A percentile compares a stretch with the other conserved stretches of the same genome.
Evolutionary conservation across 257 asterid species (phyloP).

Genomic region (Solanum appendiculatum): DNA sequence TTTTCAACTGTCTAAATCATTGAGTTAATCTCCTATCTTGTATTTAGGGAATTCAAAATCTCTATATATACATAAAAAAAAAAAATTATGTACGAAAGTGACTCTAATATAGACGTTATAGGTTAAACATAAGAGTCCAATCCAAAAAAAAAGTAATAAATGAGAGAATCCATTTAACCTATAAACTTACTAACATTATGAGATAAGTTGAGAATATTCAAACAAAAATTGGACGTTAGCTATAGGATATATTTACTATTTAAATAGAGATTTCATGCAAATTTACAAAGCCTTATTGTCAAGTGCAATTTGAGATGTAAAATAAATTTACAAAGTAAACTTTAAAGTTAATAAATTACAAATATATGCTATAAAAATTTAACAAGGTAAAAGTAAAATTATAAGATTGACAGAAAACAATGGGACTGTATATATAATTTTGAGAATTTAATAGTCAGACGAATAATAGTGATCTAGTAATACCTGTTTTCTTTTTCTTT

Average conservation of each 20-base stretch:
- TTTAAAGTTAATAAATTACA: neutral
- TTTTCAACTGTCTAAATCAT: too few species aligned
- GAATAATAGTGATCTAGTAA: neutral
- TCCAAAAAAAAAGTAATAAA: too few species aligned
- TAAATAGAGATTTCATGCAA: neutral
- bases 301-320: neutral
- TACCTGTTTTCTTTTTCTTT: neutral
- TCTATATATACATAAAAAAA: too few species aligned
- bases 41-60: too few species aligned
- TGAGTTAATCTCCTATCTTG: too few species aligned
- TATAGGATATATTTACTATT: neutral
- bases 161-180: too few species aligned
- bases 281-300: neutral
- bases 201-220: neutral
- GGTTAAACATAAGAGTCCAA: too few species aligned
- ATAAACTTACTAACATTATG: too few species aligned
- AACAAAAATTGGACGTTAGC: neutral
- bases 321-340: neutral
- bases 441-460: neutral
- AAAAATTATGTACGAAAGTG: too few species aligned
- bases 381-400: neutral
- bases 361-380: neutral
- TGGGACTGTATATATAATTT: too few species aligned
- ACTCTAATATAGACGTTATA: too few species aligned
- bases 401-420: neutral